Conservation (phyloP, 176 grass and related monocot genomes). For the Juncus inflexus region DNA sequence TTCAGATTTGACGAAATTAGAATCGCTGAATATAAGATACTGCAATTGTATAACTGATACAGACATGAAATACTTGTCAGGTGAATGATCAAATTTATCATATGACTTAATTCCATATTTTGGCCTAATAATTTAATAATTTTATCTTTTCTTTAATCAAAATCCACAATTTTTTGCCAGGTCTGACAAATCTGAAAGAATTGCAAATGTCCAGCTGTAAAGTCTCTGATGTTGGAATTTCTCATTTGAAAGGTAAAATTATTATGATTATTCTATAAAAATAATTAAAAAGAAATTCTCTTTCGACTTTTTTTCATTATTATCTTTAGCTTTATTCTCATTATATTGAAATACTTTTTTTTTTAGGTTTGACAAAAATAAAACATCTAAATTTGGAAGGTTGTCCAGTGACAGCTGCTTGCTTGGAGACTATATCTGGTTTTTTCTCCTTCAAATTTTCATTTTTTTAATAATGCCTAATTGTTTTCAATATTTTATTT, state of each 20-base stretch:
- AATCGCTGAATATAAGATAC: slow-evolving; percentile 82
- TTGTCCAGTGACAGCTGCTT: slow-evolving; percentile 69
- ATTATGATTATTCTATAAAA: slow-evolving; percentile 6
- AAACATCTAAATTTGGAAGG: slow-evolving; percentile 74
- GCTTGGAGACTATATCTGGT: slow-evolving; percentile 94
- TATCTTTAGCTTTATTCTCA: not conserved
- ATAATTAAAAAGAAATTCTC: slow-evolving; percentile 5
- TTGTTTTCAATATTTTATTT: not conserved
- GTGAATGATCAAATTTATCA: slow-evolving; percentile 31
- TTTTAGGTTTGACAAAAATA: slow-evolving; percentile 67
- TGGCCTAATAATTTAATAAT: slow-evolving; percentile 14
- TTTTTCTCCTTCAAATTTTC: not conserved
- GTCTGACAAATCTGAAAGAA: slow-evolving; percentile 73
- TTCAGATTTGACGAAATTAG: slow-evolving; percentile 78
- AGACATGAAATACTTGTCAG: slow-evolving; percentile 88
- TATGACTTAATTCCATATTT: slow-evolving; percentile 17
- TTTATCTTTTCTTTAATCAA: slow-evolving; percentile 17
- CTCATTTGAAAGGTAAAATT: slow-evolving; percentile 68
- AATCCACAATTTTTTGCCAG: slow-evolving; percentile 29
- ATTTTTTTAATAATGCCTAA: not conserved
- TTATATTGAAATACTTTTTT: slow-evolving; percentile 10
- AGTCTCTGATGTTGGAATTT: slow-evolving; percentile 72
- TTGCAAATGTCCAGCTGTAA: slow-evolving; percentile 78
- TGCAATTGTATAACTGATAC: slow-evolving; percentile 90
- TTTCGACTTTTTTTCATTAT: slow-evolving; percentile 7